phyloP scores from a whole-genome alignment of 805 yeast species.

The Candida taoyuanica region DNA sequence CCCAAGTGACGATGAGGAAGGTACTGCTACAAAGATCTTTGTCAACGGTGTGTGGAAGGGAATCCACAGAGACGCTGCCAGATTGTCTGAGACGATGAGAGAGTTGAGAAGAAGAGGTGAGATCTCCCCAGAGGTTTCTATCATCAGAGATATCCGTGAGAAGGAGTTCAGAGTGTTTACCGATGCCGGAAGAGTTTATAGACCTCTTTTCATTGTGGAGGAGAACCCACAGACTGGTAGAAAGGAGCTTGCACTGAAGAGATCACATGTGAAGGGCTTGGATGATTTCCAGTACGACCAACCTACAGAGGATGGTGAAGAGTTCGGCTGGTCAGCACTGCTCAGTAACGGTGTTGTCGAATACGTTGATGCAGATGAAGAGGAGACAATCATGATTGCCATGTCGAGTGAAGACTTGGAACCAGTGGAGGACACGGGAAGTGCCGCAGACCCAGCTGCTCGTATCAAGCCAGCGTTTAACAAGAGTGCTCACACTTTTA shows the following conservation, averaged over 20 bases:
- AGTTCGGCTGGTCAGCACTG: conserved; percentile 82
- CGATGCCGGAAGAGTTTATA: conserved; percentile 97
- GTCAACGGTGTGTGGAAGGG: conserved; percentile 99
- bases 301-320: conserved; percentile 32
- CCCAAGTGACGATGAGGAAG: conserved; percentile 86
- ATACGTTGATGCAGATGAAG: conserved; percentile 98
- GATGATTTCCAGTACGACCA: conserved; percentile 41
- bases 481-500: conserved; percentile 75
- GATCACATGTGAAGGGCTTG: conserved; percentile 75
- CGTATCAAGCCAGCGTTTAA: conserved; percentile 71
- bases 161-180: conserved; percentile 94
- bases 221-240: conserved; percentile 67
- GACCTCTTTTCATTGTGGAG: conserved; percentile 92
- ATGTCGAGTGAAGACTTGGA: conserved; percentile 98
- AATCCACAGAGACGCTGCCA: conserved; percentile 94
- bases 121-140: conserved; percentile 92
- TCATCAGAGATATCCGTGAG: conserved; percentile 95
- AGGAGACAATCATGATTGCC: conserved; percentile 96
- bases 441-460: conserved; percentile 47
- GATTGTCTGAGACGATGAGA: conserved; percentile 84
- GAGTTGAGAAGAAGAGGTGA: conserved; percentile 92
- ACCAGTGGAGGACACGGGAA: conserved; percentile 43
- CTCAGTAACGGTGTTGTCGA: conserved; percentile 86
- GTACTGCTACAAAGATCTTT: conserved; percentile 91
- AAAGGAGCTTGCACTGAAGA: conserved; percentile 72